These are phyloP conservation scores for Claviceps sp. DNA, from an alignment of 2,329 filamentous ascomycete genomes.

Conservation along the genomic window DNA sequence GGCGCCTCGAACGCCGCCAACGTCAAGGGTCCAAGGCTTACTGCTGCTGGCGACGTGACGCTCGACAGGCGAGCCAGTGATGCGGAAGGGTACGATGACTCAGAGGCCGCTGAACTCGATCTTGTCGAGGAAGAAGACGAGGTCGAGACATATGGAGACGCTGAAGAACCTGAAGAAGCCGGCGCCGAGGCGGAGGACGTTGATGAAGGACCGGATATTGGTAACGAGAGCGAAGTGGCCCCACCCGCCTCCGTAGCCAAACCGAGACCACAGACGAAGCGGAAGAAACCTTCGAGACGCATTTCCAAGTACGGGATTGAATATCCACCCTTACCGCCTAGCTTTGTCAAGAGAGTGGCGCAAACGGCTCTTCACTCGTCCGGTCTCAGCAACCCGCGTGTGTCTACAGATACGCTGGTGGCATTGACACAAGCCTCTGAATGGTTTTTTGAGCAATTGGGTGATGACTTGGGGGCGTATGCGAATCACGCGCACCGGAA, in stretches of 20 bases:
- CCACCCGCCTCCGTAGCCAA: conserved; percentile 1
- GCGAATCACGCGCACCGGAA: conserved; percentile 71
- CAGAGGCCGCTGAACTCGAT: neutral
- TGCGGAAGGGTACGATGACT: conserved; percentile 1
- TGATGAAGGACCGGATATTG: neutral
- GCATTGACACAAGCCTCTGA: conserved; percentile 71
- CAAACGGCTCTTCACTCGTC: conserved; percentile 57
- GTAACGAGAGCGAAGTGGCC: neutral
- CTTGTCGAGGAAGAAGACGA: neutral
- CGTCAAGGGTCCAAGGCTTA: no score
- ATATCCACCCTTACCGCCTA: conserved; percentile 60
- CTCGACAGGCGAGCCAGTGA: conserved; percentile 4
- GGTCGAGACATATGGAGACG: neutral
- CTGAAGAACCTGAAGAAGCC: neutral
- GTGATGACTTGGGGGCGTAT: conserved; percentile 68
- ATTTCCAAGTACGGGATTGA: conserved; percentile 59
- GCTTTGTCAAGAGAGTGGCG: conserved; percentile 61
- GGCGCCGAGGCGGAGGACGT: neutral
- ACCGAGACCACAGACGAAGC: conserved; percentile 6
- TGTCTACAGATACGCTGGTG: conserved; percentile 59
- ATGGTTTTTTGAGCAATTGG: conserved; percentile 83
- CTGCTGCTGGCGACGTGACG: conserved; percentile 4
- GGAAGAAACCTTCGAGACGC: conserved; percentile 25
- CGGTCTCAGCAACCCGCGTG: conserved; percentile 51
- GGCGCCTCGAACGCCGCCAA: neutral